phyloP scores from a whole-genome alignment of 2,329 filamentous ascomycete genomes.

The Cercospora zeina region DNA sequence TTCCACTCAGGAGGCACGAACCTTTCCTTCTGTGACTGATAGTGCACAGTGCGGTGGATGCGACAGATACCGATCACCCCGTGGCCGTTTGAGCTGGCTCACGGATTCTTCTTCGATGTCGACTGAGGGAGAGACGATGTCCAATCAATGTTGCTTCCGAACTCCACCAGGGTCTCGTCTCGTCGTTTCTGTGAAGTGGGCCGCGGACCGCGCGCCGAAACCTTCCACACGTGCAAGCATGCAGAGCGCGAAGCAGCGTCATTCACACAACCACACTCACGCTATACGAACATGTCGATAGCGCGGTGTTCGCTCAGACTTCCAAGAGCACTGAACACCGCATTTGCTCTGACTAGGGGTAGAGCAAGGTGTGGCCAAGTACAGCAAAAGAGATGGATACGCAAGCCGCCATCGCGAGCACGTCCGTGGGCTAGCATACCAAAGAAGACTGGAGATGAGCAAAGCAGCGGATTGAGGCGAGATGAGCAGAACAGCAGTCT shows the following conservation, averaged over 20 bases:
- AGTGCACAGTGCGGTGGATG: not conserved
- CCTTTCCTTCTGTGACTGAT: not conserved
- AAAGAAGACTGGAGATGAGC: conserved; percentile 7
- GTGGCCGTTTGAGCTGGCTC: not conserved
- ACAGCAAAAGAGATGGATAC: conserved; percentile 29
- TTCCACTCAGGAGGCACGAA: not conserved
- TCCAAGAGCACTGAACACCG: conserved; percentile 12
- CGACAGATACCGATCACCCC: not conserved
- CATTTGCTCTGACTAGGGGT: not conserved
- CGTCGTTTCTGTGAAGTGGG: not conserved
- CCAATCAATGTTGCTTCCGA: too few relatives aligned
- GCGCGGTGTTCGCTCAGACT: conserved; percentile 27
- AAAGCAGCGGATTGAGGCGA: not conserved
- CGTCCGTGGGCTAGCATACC: conserved; percentile 27
- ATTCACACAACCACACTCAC: not conserved
- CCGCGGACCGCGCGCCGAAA: conserved; percentile 10
- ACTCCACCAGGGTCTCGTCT: not conserved
- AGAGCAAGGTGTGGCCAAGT: not conserved
- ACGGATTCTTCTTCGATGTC: not conserved
- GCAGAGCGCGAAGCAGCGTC: not conserved
- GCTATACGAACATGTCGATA: conserved; percentile 22
- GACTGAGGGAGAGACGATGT: not conserved
- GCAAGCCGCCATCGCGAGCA: conserved; percentile 23
- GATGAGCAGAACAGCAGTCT: not conserved
- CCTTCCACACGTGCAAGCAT: not conserved